phyloP scores from a whole-genome alignment of 2,329 filamentous ascomycete genomes.

The Cytospora paraplurivora region DNA sequence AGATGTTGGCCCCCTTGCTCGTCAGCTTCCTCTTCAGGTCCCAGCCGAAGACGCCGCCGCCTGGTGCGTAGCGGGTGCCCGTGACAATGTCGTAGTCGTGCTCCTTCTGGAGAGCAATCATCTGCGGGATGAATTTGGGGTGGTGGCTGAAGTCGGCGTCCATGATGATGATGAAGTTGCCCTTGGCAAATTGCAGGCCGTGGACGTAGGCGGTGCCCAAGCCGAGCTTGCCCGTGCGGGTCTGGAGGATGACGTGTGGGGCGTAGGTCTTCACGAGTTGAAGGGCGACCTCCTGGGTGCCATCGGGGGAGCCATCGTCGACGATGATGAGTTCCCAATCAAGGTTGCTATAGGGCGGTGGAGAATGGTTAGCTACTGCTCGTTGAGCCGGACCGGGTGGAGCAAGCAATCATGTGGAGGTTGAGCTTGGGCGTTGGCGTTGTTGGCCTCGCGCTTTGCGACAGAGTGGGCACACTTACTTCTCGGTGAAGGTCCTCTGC shows the following conservation, averaged over 20 bases:
- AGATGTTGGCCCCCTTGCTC: constrained; percentile 86
- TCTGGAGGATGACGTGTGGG: constrained; percentile 78
- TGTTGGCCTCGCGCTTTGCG: not conserved
- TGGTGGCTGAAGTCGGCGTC: constrained; percentile 99
- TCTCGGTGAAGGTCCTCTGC: constrained; percentile 85
- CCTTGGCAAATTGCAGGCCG: constrained; percentile 84
- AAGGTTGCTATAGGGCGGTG: constrained; percentile 64
- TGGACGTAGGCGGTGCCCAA: constrained; percentile 96
- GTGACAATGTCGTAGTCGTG: constrained; percentile 95
- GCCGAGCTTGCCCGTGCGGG: constrained; percentile 93
- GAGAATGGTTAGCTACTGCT: not conserved
- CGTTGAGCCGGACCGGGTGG: not conserved
- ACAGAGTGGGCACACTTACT: constrained; percentile 56
- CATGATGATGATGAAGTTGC: constrained; percentile 99
- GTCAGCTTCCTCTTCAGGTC: constrained; percentile 89
- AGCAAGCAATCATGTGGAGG: not conserved
- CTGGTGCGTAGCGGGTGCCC: constrained; percentile 87
- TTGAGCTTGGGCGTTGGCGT: not conserved
- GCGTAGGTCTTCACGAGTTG: constrained; percentile 88
- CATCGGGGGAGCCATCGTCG: constrained; percentile 96
- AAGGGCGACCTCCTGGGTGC: constrained; percentile 85
- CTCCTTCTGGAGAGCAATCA: constrained; percentile 79
- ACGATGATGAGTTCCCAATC: constrained; percentile 98
- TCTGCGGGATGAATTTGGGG: constrained; percentile 96
- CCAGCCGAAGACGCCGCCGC: constrained; percentile 93